Evolutionary conservation across 2,329 filamentous ascomycete genomes (phyloP), one percentile per base, ranked within the genome.

Genomic region (Akanthomyces muscarius): DNA sequence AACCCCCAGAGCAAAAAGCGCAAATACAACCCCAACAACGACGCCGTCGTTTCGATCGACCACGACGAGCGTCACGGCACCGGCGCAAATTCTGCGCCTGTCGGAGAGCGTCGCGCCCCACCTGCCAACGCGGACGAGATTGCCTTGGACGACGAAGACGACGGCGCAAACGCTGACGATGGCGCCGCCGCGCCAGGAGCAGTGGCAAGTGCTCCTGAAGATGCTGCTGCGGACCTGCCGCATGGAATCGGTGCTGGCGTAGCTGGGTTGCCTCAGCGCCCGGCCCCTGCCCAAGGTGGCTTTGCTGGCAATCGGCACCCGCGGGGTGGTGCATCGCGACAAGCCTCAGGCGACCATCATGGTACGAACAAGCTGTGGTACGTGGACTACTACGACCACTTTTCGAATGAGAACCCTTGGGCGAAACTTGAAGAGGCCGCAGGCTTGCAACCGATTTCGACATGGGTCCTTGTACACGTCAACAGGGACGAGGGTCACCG

Each of bases 371-470:
- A 77, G 64, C 75, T 74, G 1, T 90, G 88, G 78, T 90, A 88
- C 73, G 76, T 81, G 45, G 86, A 81, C 42, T 91, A 90, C 72
- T 92, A 91, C 72, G 83, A 90, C 64, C 83, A 84, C 0, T 82
- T 80, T 63, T 90, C 88, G 65, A 85, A 91, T 68, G 81, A 87
- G 71, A 91, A 93, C 71, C 90, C 90, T 0, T 93, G 90, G 90
- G 83, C 80, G 57, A 73, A 71, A 10, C 73, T 88, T 23, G 86
- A 88, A 72, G 75, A 76, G 68, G 68, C 72, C 7, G 72, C 72
- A 28, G 80, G 80, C 0, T 66, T 87, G 53, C 67, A 74, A 45
- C 65, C 80, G 1, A 71, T 71, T 16, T 83, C 81, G 2, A 70
- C 67, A 0, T 87, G 83, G 84, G 65, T 81, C 10, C 21, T n/a